phyloP scores from a whole-genome alignment of 1,139 yeast genomes.

The Yamadazyma triangularis region DNA sequence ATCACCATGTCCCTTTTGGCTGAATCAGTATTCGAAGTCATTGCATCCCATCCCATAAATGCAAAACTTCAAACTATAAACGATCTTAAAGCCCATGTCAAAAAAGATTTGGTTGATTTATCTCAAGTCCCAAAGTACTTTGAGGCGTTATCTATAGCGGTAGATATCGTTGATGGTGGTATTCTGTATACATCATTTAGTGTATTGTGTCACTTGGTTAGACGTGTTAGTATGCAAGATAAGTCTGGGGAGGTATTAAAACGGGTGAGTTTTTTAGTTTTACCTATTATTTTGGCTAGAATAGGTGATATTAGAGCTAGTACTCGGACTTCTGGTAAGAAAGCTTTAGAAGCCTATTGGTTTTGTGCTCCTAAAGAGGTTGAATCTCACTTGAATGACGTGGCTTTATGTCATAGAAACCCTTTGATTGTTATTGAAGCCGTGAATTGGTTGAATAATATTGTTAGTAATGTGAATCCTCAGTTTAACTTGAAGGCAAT shows the following conservation, averaged over 20 bases:
- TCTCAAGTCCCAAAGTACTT: constrained; percentile 51
- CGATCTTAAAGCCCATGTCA: constrained; percentile 63
- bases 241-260: constrained; percentile 41
- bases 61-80: constrained; percentile 38
- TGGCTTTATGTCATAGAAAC: constrained; percentile 47
- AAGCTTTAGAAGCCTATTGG: constrained; percentile 66
- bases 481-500: constrained; percentile 28
- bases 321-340: constrained; percentile 45
- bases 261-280: constrained; percentile 42
- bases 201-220: constrained; percentile 68
- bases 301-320: constrained; percentile 50
- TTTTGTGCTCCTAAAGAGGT: constrained; percentile 54
- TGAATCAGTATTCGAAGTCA: no score
- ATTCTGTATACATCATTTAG: constrained; percentile 54
- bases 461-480: constrained; percentile 26
- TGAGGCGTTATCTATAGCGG: constrained; percentile 49
- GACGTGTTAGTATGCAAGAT: constrained; percentile 73
- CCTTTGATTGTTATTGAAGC: constrained; percentile 40
- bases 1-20: no score
- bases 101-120: constrained; percentile 58
- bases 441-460: constrained; percentile 29
- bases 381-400: constrained; percentile 43
- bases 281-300: constrained; percentile 55
- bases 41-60: no score
- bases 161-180: constrained; percentile 44